These are phyloP conservation scores for Apophysomyces sp. DNA, from an alignment of 371 early-diverging fungal species.

Conservation along the genomic window DNA sequence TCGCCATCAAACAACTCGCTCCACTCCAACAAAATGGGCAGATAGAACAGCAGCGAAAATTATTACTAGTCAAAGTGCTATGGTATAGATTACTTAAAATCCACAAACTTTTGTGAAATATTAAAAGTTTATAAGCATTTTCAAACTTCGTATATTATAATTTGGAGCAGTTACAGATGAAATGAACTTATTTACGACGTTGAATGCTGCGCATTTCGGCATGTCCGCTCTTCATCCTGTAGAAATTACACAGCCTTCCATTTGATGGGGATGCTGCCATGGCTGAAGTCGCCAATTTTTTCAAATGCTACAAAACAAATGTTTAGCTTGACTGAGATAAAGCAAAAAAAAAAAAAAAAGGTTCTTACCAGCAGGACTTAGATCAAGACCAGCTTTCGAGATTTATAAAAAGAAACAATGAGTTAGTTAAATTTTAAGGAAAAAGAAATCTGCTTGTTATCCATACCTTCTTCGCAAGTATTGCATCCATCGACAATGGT, in stretches of 20 bases:
- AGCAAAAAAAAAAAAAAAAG: neutral
- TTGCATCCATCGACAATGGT: conserved; percentile 49
- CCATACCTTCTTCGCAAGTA: conserved; percentile 23
- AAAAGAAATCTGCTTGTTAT: neutral
- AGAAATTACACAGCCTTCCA: conserved; percentile 23
- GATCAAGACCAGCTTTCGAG: conserved; percentile 18
- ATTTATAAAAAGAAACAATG: neutral
- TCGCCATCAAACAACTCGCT: no score
- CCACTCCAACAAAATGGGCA: no score
- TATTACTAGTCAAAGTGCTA: no score
- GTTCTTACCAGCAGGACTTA: conserved; percentile 36
- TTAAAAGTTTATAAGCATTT: no score
- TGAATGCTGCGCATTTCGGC: no score
- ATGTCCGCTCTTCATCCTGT: neutral
- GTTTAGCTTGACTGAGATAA: neutral
- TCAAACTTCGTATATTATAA: no score
- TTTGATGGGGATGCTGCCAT: conserved; percentile 24
- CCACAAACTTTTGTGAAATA: no score
- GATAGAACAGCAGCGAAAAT: no score
- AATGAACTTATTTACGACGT: no score
- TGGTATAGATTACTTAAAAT: no score
- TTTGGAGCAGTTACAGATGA: no score
- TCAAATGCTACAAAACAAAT: conserved; percentile 21
- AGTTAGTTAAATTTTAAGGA: neutral
- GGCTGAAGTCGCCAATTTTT: conserved; percentile 31